Evolutionary conservation across 495 filamentous ascomycete genomes (phyloP), one percentile per base, ranked within the genome.

Genomic region (Xanthoparmelia taractica): DNA sequence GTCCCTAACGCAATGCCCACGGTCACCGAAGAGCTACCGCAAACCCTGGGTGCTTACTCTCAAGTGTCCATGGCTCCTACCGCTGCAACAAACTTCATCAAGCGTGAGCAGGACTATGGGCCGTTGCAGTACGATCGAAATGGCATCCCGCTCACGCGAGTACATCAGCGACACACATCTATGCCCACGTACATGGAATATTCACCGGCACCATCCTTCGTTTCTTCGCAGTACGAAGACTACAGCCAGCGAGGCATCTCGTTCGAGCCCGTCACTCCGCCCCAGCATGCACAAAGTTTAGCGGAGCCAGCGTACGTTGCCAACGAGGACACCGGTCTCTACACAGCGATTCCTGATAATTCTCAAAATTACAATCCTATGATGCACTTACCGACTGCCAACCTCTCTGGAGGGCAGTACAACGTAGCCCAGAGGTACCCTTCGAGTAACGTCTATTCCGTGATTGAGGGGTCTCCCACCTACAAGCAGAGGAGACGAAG

Each of bases 101-200:
- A 94, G 80, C 84, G 89, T 65, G 92, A 96, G 75, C 82, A 85
- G 67, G 90, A 93, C 59, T 91, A 85, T 67, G 78, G 76, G 38
- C 83, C 83, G 61, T 77, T 90, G 63, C 90, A 93, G 75, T 96
- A 92, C 76, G 92, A 92, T 73, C 90, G 92, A 69, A 92, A 94
- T 73, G 91, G 90, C 67, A 88, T 96, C 65, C 88, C 92, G 4
- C 80, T 96, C 58, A 77, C 84, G 36, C 88, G 91, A 69, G 77
- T 87, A 38, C 90, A 94, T 75, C 89, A 94, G 70, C 88, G 94
- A 37, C 93, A 97, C 70, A 87, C 92, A 50, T 97, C 95, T 1
- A 96, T 97, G 91, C 94, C 94, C 25, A 89, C 92, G 13, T 98
- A 93, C 68, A 85, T 97, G 77, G 94, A 98, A 74, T 98, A 96